Conservation (phyloP, 768 basidiomycete genomes). For the Tylopilus subfusipes region DNA sequence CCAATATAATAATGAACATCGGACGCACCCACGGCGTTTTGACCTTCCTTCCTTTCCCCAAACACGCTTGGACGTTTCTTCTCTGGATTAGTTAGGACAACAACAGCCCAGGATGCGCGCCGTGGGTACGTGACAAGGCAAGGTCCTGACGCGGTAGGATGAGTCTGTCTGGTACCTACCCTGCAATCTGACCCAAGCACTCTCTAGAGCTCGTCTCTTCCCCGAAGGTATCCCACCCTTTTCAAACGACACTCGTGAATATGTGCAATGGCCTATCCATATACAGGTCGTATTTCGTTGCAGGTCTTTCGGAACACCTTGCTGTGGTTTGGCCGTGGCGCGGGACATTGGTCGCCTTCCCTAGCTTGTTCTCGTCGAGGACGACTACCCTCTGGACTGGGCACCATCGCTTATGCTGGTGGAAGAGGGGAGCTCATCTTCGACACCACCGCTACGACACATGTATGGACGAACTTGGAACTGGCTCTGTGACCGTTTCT, state of each 20-base stretch:
- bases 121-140: background rate
- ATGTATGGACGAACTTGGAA: background rate
- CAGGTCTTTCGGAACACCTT: background rate
- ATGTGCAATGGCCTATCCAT: background rate
- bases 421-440: background rate
- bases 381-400: too few species aligned
- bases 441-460: background rate
- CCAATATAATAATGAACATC: background rate
- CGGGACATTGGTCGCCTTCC: background rate
- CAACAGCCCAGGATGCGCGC: background rate
- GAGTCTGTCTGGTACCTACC: background rate
- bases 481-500: too few species aligned
- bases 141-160: too few species aligned
- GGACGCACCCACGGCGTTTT: background rate
- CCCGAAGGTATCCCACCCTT: background rate
- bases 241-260: background rate
- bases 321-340: background rate
- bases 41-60: background rate
- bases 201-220: background rate
- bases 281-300: too few species aligned
- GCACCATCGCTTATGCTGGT: too few species aligned
- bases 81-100: background rate
- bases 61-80: background rate
- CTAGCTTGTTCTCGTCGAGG: background rate
- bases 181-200: background rate